Evolutionary conservation across 495 filamentous ascomycete genomes (phyloP).

Genomic region (Penicillium malachiteum): DNA sequence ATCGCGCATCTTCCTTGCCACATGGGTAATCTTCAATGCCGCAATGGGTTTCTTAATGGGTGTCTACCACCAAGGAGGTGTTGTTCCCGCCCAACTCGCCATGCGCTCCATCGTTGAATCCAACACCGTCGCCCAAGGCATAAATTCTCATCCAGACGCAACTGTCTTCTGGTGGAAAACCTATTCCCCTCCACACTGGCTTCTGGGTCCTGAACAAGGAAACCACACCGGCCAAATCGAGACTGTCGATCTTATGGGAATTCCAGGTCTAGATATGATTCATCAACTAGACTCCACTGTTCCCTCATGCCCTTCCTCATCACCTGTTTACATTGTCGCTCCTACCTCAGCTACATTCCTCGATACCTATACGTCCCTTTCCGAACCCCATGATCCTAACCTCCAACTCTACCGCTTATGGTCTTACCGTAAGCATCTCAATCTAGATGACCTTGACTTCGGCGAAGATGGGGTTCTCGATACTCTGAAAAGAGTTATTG

Average conservation of each 20-base stretch:
- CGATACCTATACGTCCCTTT: slow-evolving; percentile 52
- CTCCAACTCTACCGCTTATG: slow-evolving; percentile 62
- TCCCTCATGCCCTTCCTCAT: slow-evolving; percentile 49
- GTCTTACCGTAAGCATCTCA: slow-evolving; percentile 72
- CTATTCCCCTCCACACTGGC: slow-evolving; percentile 90
- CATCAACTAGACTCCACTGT: slow-evolving; percentile 51
- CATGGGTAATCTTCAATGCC: slow-evolving; percentile 84
- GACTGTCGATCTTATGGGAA: slow-evolving; percentile 85
- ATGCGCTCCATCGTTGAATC: slow-evolving; percentile 39
- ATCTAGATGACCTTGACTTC: slow-evolving; percentile 91
- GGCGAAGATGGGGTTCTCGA: slow-evolving; percentile 74
- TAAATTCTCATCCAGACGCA: slow-evolving; percentile 54
- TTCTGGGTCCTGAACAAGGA: slow-evolving; percentile 66
- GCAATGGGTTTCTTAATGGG: slow-evolving; percentile 82
- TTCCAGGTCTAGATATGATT: slow-evolving; percentile 60
- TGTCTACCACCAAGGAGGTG: slow-evolving; percentile 88
- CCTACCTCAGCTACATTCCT: slow-evolving; percentile 71
- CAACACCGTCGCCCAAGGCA: slow-evolving; percentile 20
- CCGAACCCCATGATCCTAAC: slow-evolving; percentile 10
- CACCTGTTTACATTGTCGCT: slow-evolving; percentile 60
- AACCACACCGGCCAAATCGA: slow-evolving; percentile 51
- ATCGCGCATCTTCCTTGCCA: slow-evolving; percentile 57
- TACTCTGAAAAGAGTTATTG: slow-evolving; percentile 74
- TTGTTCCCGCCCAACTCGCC: slow-evolving; percentile 75
- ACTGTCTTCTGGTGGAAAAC: slow-evolving; percentile 94